Base-by-base conservation (phyloP, 2,329 filamentous ascomycete species). In the Diaporthe australafricana region DNA sequence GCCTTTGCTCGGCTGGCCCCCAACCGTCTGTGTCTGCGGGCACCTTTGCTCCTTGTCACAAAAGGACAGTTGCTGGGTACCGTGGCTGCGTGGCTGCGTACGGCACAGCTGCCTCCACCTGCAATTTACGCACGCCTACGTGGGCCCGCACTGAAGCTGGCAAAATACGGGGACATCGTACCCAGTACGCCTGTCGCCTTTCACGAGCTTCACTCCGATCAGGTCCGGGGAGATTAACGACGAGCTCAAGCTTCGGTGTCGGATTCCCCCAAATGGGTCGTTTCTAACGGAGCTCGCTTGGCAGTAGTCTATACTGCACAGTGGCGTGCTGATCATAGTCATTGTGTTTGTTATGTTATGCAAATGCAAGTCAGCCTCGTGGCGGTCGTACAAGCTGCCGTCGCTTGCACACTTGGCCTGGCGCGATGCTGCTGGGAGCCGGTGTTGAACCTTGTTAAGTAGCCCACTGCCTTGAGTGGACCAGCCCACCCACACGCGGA, bases 41-140 rank as follows among this genome's bases (percentile, higher is more conserved):
- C 25, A 14, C 32, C 30, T 20, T 25, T 35, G 27, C 60, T 45
- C 60, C 60, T 38, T 38, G 9, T 35, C 9, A 22, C 45, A 65
- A 65, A 65, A 65, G 60, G 60, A 65, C 60, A 25, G 14, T 12
- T 50, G 32, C 60, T 50, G 45, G n/a, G 60, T 65, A 50, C 60
- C 42, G 17, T 35, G 9, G 32, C 32, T 5, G n/a, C n/a, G n/a
- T n/a, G 5, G 32, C 32, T 35, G 9, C 32, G 32, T 30, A 12
- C 27, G 17, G 42, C 27, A 63, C 27, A 48, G n/a, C 42, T 63
- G 45, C 60, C 60, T 65, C 60, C 60, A 65, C 60, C 50, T 8
- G 45, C 30, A 65, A 65, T 65, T 38, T 65, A 50, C 60, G 12
- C 20, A 27, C 35, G 14, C 60, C 60, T 63, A 35, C 57, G 42